Percentiles rank a stretch among this genome's conserved stretches.
These are phyloP conservation scores for Apophysomyces ossiformis DNA, from an alignment of 371 early-diverging fungal genomes.

Conservation along the genomic window DNA sequence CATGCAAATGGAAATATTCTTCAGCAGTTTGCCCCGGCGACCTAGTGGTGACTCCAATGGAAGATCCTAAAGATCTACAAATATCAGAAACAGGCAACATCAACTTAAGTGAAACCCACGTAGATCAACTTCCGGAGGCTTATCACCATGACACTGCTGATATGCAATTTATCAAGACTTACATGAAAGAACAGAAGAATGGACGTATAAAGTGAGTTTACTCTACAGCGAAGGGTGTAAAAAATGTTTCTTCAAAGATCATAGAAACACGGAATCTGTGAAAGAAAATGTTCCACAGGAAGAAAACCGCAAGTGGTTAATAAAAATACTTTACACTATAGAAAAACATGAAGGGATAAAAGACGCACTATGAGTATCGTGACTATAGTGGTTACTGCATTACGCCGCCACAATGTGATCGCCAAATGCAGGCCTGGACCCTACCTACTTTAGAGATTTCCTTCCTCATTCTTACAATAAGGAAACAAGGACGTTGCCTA, in stretches of 20 bases:
- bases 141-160: not conserved
- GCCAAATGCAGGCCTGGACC: too few species aligned
- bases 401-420: too few species aligned
- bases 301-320: not conserved
- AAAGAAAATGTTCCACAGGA: constrained; percentile 4
- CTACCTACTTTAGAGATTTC: too few species aligned
- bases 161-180: constrained; percentile 4
- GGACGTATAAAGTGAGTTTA: not conserved
- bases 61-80: constrained; percentile 12
- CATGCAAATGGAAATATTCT: too few species aligned
- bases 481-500: too few species aligned
- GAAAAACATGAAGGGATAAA: too few species aligned
- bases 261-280: constrained; percentile 1
- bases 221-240: constrained; percentile 4
- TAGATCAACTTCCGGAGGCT: constrained; percentile 3
- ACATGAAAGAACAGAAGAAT: not conserved
- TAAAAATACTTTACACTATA: too few species aligned
- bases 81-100: not conserved
- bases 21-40: not conserved
- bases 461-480: too few species aligned
- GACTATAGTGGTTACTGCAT: too few species aligned
- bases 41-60: constrained; percentile 13
- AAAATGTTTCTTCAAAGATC: not conserved
- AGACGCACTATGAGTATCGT: too few species aligned
- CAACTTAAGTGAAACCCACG: not conserved